These are phyloP conservation scores for Starmerella lactis-condensi DNA, from an alignment of 805 yeast species.

Conservation along the genomic window DNA sequence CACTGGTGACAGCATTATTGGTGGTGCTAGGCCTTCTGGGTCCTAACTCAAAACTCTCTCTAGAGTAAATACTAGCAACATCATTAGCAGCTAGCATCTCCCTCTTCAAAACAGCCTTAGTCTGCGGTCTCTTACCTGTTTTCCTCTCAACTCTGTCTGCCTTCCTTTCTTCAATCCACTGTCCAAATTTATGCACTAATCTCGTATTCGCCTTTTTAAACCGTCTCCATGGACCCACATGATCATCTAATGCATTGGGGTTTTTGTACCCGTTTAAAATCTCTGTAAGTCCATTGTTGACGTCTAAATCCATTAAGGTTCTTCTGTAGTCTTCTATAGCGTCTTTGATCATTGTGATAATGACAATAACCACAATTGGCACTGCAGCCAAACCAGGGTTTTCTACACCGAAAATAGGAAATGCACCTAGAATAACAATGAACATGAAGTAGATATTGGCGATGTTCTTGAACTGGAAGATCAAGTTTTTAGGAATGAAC, in stretches of 20 bases:
- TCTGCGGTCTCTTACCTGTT: conserved; percentile 14
- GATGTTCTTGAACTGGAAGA: conserved; percentile 65
- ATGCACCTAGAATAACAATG: conserved; percentile 60
- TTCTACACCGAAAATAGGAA: conserved; percentile 57
- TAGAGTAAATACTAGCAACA: conserved; percentile 13
- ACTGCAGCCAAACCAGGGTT: conserved; percentile 62
- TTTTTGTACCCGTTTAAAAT: conserved; percentile 37
- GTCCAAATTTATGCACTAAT: conserved; percentile 12
- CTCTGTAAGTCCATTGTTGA: conserved; percentile 54
- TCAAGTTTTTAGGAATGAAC: conserved; percentile 71
- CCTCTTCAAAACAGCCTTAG: conserved; percentile 10
- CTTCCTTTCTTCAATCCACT: conserved; percentile 13
- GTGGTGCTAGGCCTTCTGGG: conserved; percentile 11
- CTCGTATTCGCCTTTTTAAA: conserved; percentile 37
- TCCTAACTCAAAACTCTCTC: conserved; percentile 14
- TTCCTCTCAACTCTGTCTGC: conserved; percentile 15
- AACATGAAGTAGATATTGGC: conserved; percentile 81
- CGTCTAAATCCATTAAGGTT: conserved; percentile 43
- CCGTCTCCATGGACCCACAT: conserved; percentile 46
- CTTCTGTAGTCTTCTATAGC: conserved; percentile 65
- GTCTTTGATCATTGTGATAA: conserved; percentile 57
- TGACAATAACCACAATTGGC: conserved; percentile 62
- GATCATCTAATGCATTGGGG: conserved; percentile 38
- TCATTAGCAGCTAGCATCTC: conserved; percentile 14
- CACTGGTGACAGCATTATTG: not conserved